Evolutionary conservation across 345 rosid genomes (phyloP).

Genomic region (Syzygium jambos): DNA sequence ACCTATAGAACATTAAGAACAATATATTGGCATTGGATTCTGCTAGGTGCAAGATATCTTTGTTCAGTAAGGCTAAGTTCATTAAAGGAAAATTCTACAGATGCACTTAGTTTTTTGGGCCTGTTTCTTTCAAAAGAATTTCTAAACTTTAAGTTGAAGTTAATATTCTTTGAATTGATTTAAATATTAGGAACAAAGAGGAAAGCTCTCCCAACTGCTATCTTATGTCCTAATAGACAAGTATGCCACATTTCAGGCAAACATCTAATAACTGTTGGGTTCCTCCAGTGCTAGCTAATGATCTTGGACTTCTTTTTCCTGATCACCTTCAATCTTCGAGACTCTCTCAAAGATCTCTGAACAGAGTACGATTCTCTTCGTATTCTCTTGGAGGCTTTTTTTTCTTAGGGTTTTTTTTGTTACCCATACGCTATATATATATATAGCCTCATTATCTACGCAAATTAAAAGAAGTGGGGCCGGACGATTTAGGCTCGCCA

Average conservation of each 20-base stretch:
- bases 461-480: no score
- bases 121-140: neutral
- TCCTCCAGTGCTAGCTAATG: no score
- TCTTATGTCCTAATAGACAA: neutral
- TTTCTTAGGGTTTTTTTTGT: no score
- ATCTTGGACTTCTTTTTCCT: no score
- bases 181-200: neutral
- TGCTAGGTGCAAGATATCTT: neutral
- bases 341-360: no score
- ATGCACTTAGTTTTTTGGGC: neutral
- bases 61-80: neutral
- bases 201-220: neutral
- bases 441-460: no score
- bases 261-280: neutral
- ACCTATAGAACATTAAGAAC: constrained; percentile 34
- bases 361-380: no score
- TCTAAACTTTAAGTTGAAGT: neutral
- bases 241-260: neutral
- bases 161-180: neutral
- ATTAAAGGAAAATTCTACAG: neutral
- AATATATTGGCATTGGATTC: neutral
- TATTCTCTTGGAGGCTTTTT: no score
- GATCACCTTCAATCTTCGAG: no score
- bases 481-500: no score
- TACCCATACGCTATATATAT: no score